Evolutionary conservation across 129 eudicot genomes (phyloP), one percentile per base, ranked within the genome.

Genomic region (Flaveria linearis): DNA sequence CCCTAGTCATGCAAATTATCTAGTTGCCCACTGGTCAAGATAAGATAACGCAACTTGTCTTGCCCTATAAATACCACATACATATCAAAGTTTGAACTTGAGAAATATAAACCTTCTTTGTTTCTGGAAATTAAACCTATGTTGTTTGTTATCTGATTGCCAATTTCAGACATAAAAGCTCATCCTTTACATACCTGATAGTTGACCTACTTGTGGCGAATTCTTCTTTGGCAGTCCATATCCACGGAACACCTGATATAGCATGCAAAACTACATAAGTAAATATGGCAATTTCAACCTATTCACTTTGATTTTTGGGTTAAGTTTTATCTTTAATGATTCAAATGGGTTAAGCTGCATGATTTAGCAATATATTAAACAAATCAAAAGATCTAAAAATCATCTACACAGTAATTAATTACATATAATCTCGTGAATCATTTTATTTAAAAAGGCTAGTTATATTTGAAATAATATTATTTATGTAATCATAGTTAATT

Each of bases 171-270:
- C 66, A 76, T 20, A 69, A 50, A 77, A 7, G 43, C 47, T n/a
- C 68, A 58, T 56, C 72, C 72, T 72, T 33, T 63, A 68, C 15
- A 57, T 67, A 91, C 94, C 97, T 82, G 90, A 67, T 57, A 68
- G 63, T 63, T 71, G 85, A 62, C 84, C 84, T 42, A 76, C 57
- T 47, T 68, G 72, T 56, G 77, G 79, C 67, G 56, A 75, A 85
- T 79, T 87, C 71, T 82, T 85, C 72, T 82, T 85, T 69, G 64
- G 88, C 58, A 69, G 33, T 50, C 89, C 90, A 72, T 71, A 76
- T 20, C 84, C 88, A 2, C 42, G 84, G 69, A 18, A 78, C 26
- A 66, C 87, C 97, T 91, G 86, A 83, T 3, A 78, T 45, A 75
- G 18, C 18, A 50, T 55, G 50, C 23, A 46, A 53, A 56, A 73